Conservation (phyloP, 2,329 filamentous ascomycete genomes). For the Simplicillium sp. region DNA sequence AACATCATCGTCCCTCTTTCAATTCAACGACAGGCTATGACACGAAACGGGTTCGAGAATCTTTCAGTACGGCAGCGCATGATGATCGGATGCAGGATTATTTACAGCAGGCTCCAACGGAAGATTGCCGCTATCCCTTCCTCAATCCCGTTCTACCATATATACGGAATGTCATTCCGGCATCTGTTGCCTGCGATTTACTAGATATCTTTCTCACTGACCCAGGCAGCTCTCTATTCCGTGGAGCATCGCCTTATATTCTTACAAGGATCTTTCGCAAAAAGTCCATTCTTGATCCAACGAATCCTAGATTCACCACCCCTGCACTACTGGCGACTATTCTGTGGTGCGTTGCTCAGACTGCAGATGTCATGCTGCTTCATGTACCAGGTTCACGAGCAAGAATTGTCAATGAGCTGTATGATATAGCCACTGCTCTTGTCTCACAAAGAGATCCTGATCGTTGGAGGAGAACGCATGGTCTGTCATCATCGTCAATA, state of each 20-base stretch:
- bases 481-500: slow-evolving; percentile 7
- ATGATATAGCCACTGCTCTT: slow-evolving; percentile 23
- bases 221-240: slow-evolving; percentile 30
- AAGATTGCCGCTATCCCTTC: slow-evolving; percentile 28
- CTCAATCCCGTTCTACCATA: slow-evolving; percentile 29
- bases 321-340: slow-evolving; percentile 36
- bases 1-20: neutral
- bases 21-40: neutral
- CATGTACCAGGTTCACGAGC: slow-evolving; percentile 29
- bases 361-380: slow-evolving; percentile 32
- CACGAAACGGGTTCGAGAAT: neutral
- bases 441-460: slow-evolving; percentile 25
- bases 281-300: slow-evolving; percentile 29
- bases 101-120: slow-evolving; percentile 7
- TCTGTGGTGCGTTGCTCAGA: slow-evolving; percentile 37
- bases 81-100: neutral
- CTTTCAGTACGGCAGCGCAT: neutral
- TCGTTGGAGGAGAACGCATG: slow-evolving; percentile 24
- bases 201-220: slow-evolving; percentile 38
- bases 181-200: slow-evolving; percentile 33
- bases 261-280: slow-evolving; percentile 35
- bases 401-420: slow-evolving; percentile 26
- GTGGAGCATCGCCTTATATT: slow-evolving; percentile 36
- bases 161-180: slow-evolving; percentile 26
- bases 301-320: slow-evolving; percentile 28